Evolutionary conservation across 2,329 filamentous ascomycete genomes (phyloP).

Genomic region (Apiospora hydei): DNA sequence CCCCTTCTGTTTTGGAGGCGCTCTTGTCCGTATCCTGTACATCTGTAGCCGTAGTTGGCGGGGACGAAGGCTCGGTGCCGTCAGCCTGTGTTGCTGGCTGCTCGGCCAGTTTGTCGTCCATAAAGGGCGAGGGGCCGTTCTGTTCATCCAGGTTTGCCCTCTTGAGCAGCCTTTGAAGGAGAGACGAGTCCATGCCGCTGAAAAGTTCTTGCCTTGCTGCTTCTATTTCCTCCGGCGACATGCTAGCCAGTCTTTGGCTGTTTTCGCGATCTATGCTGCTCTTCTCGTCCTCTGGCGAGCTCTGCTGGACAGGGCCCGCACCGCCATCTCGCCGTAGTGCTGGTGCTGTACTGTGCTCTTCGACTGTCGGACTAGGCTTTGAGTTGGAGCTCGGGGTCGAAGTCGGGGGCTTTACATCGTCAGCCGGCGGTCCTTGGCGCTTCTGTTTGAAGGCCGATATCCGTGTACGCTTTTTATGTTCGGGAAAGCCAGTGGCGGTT

Average conservation of each 20-base stretch:
- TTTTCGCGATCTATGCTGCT: slow-evolving; percentile 85
- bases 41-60: slow-evolving; percentile 41
- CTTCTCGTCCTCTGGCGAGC: slow-evolving; percentile 64
- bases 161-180: slow-evolving; percentile 79
- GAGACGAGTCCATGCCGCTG: slow-evolving; percentile 73
- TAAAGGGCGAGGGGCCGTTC: slow-evolving; percentile 53
- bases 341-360: neutral
- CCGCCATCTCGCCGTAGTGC: slow-evolving; percentile 3
- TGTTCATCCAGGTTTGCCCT: slow-evolving; percentile 77
- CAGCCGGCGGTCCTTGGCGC: slow-evolving; percentile 45
- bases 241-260: slow-evolving; percentile 71
- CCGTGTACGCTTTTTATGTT: slow-evolving; percentile 78
- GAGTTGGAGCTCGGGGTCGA: neutral
- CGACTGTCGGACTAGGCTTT: neutral
- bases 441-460: slow-evolving; percentile 83
- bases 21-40: slow-evolving; percentile 28
- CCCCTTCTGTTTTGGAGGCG: neutral
- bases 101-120: slow-evolving; percentile 23
- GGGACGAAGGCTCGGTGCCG: slow-evolving; percentile 43
- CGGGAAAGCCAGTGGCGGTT: slow-evolving; percentile 79
- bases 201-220: slow-evolving; percentile 83
- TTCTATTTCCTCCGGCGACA: slow-evolving; percentile 85
- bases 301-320: slow-evolving; percentile 26
- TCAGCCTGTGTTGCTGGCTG: slow-evolving; percentile 30
- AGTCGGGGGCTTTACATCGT: slow-evolving; percentile 35